Evolutionary conservation across 2,329 filamentous ascomycete genomes (phyloP), one percentile per base, ranked within the genome.

Genomic region (Metarhizium robertsii): DNA sequence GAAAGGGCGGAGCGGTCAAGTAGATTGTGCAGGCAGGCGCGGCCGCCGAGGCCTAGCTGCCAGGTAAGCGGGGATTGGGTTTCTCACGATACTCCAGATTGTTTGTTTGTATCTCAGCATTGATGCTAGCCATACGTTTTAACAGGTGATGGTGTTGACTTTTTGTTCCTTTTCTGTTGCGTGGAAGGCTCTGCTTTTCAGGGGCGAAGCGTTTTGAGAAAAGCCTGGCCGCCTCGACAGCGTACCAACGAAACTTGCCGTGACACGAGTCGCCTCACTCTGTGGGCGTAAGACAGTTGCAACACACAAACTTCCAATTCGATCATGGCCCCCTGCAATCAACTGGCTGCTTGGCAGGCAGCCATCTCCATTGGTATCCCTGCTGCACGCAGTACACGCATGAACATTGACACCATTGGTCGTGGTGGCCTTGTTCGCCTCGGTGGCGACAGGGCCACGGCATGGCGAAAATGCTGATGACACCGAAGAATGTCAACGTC

Each of bases 1-100:
- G 18, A 48, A 30, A 11, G 18, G 25, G 45, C 45, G 25, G 45
- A 30, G 11, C 25, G 25, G 25, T 48, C 20, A 30, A 48, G 10
- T 13, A 46, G 43, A 46, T 46, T 46, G 43, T 46, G 43, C 45
- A 30, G 45, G 45, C n/a, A 54, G 53, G 53, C n/a, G 53, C 53
- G 45, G 25, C 53, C 49, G 53, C 47, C 16, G n/a, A 34, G 53
- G 52, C 36, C 30, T 14, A 48, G 32, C 10, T 36, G 13, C 49
- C 10, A 20, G 6, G 30, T 25, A 16, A 43, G 45, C 45, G 45
- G 45, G 43, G 20, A 48, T 30, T 14, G 20, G 20, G 5, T 30
- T 48, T 43, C n/a, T 54, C 47, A 50, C 53, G 25, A 54, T 54
- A 18, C 40, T 54, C 34, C 46, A 50, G 52, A 45, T 50, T 54